These are phyloP conservation scores for Fraxinus velutina DNA, from an alignment of 305 asterid genomes.

Conservation along the genomic window DNA sequence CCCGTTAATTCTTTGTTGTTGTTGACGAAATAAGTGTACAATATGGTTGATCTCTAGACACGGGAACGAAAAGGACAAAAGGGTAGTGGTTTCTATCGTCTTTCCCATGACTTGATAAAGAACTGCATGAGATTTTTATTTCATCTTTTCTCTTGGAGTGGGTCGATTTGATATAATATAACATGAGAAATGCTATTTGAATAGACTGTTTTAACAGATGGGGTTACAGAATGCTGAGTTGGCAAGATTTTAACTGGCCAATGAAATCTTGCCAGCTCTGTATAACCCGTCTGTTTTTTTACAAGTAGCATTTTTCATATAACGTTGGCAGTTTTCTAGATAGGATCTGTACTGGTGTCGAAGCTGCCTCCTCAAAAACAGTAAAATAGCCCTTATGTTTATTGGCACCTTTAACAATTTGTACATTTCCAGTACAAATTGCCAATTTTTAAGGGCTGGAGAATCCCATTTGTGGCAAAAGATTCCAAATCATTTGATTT, in stretches of 20 bases:
- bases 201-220: no score
- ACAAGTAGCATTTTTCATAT: no score
- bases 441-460: neutral
- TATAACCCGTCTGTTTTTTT: no score
- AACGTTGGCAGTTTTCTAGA: neutral
- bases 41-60: neutral
- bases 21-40: neutral
- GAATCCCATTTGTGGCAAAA: neutral
- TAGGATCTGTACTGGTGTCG: neutral
- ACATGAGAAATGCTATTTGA: no score
- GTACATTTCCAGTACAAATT: neutral
- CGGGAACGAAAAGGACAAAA: neutral
- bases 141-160: neutral
- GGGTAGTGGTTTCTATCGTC: conserved; percentile 23
- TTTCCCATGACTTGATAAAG: conserved; percentile 1
- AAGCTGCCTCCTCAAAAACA: neutral
- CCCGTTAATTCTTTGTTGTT: neutral
- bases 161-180: neutral
- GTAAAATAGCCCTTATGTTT: neutral
- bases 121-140: conserved; percentile 15
- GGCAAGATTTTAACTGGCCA: no score
- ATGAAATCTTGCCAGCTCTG: no score
- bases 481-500: neutral
- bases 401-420: neutral
- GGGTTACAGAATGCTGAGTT: no score